Evolutionary conservation across 495 filamentous ascomycete genomes (phyloP).

Genomic region (Neurospora sp.): DNA sequence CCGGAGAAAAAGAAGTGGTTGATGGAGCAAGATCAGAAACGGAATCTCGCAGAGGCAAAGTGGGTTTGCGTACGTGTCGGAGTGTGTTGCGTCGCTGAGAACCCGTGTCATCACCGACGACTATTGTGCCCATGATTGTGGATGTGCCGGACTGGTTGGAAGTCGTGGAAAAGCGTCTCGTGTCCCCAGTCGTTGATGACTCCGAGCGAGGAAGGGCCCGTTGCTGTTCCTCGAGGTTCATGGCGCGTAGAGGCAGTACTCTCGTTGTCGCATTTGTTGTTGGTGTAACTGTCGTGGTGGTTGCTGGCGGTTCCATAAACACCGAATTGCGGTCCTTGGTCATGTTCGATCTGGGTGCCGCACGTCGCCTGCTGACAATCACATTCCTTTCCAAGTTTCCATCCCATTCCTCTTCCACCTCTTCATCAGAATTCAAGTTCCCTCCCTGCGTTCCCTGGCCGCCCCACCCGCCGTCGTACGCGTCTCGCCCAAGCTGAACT

Average conservation of each 20-base stretch:
- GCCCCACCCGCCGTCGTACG: slow-evolving; percentile 42
- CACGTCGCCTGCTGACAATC: slow-evolving; percentile 40
- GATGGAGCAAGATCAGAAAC: slow-evolving; percentile 43
- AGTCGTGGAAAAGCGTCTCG: slow-evolving; percentile 48
- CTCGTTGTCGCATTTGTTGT: slow-evolving; percentile 15
- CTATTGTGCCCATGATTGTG: slow-evolving; percentile 59
- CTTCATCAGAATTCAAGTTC: slow-evolving; percentile 17
- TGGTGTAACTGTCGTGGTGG: slow-evolving; percentile 32
- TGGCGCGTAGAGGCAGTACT: slow-evolving; percentile 36
- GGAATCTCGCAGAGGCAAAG: slow-evolving; percentile 35
- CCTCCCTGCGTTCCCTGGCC: background rate
- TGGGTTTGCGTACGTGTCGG: slow-evolving; percentile 58
- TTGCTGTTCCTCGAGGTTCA: slow-evolving; percentile 34
- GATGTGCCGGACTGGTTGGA: slow-evolving; percentile 52
- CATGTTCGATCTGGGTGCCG: slow-evolving; percentile 8
- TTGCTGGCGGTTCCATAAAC: slow-evolving; percentile 28
- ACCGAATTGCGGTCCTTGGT: slow-evolving; percentile 24
- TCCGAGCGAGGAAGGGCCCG: slow-evolving; percentile 24
- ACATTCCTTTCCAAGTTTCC: slow-evolving; percentile 48
- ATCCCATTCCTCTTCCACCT: slow-evolving; percentile 46
- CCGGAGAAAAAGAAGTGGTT: slow-evolving; percentile 29
- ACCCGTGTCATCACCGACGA: slow-evolving; percentile 44
- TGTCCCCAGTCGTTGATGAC: slow-evolving; percentile 35
- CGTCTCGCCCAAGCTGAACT: slow-evolving; percentile 19
- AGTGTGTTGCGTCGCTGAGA: slow-evolving; percentile 49